Evolutionary conservation across 495 filamentous ascomycete genomes (phyloP), one percentile per base, ranked within the genome.

Genomic region (Tuber umbilicatum): DNA sequence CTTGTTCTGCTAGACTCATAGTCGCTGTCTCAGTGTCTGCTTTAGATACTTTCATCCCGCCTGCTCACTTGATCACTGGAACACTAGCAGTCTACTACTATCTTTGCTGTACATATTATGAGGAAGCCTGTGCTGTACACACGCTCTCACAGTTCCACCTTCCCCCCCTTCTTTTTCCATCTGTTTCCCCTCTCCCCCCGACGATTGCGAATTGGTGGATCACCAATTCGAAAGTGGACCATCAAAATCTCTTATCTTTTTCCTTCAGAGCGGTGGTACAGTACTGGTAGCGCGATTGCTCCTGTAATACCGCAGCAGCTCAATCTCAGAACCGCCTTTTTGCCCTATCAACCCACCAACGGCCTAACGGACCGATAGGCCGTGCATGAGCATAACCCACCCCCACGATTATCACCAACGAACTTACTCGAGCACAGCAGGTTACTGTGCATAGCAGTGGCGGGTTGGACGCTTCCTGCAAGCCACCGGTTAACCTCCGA

Each of bases 151-250:
- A 37, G 0, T 42, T 70, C 7, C 69, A 39, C 23, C 69, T 70
- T 39, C 14, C 16, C 16, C 16, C 16, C 31, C 16, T 5, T 23
- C 35, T 16, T 41, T 31, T 31, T 17, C 35, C 69, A 39, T 17
- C 69, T 7, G 23, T 12, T 19, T 27, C 31, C 5, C 31, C 31
- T 21, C 27, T n/a, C 23, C 23, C 68, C n/a, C 2, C 35, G 23
- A 80, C 67, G 45, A 75, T 76, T 69, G 70, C 78, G 73, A 68
- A 73, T 23, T 23, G 74, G 78, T 70, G 37, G 74, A 73, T 76
- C 75, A 75, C 50, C 60, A 71, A 55, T 68, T 73, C 74, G 37
- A 74, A 69, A 68, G 70, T 72, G 73, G 73, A 50, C 37, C 73
- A 43, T 67, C 79, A 72, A 77, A 50, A 73, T 75, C 76, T 68